Base-by-base conservation (phyloP, 805 yeast species). In the Lipomyces oligophaga region DNA sequence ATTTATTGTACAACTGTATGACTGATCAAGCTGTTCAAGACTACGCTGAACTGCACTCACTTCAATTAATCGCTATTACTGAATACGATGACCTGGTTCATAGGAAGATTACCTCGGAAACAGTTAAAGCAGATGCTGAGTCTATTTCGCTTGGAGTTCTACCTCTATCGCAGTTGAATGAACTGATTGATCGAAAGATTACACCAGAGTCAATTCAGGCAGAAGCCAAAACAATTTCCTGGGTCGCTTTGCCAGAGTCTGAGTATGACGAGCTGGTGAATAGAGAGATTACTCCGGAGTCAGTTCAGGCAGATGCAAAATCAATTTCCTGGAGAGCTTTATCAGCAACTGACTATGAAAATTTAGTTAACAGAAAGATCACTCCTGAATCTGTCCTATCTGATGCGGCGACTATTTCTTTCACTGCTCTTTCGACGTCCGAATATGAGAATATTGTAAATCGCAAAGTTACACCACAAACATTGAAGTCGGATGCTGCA, bases 351-450 rank as follows among this genome's bases (percentile, higher is more conserved):
- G 38, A 41, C 10, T 32, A 43, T 15, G 38, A 33, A 16, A 20
- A 25, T 6, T 39, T 43, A 6, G 28, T 25, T 11, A 24, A 8
- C 13, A 28, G 26, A 3, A 33, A 24, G 18, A 15, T 34, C n/a
- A 34, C 38, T 8, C 34, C 44, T 3, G 38, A 33, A 16, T 25
- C 26, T 21, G 27, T 43, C 20, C 35, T 35, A 15, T 38, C 38
- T 10, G 49, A 39, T 15, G 41, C 44, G 7, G 41, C 44, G 20
- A 24, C 41, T 6, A n/a, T 31, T n/a, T 26, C 36, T n/a, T 24
- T 39, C 41, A 28, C 25, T 7, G 36, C 61, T 4, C 49, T 66
- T 13, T 43, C 62, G 5, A 38, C 55, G 32, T 53, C 52, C 10
- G 62, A 60, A 21, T 56, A 57, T 35, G 49, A 45, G 6, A 16